Conservation (phyloP, 768 basidiomycete species). For the Podaxis sp. region DNA sequence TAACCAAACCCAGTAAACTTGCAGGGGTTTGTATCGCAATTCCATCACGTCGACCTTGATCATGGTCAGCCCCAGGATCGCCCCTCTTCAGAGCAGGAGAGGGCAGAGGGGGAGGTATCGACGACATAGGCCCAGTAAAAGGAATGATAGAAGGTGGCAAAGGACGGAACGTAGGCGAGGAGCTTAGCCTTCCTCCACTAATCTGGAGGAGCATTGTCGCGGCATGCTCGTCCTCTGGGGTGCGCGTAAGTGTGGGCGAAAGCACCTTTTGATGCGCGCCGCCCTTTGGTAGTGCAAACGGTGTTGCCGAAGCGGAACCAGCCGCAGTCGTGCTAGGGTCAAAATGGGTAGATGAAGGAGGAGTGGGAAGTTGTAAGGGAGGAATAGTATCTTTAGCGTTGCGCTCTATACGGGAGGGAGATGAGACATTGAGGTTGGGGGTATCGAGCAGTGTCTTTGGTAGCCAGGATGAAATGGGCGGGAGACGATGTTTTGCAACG, state of each 20-base stretch:
- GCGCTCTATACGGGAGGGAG: background rate
- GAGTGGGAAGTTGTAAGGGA: conserved; percentile 48
- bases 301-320: conserved; percentile 11
- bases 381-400: conserved; percentile 17
- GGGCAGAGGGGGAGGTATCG: background rate
- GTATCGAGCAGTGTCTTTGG: conserved; percentile 38
- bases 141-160: conserved; percentile 9
- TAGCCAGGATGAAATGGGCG: conserved; percentile 71
- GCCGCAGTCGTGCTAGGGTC: conserved; percentile 44
- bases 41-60: background rate
- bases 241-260: conserved; percentile 32
- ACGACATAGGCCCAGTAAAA: background rate
- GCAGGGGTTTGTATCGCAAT: conserved; percentile 10
- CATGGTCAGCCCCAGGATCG: background rate
- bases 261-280: conserved; percentile 7
- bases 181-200: conserved; percentile 32
- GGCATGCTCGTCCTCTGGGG: conserved; percentile 70
- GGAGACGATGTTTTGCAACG: conserved; percentile 41
- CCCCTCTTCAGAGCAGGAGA: background rate
- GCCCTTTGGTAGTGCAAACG: conserved; percentile 14
- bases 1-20: conserved; percentile 11
- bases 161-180: conserved; percentile 34
- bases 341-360: conserved; percentile 55
- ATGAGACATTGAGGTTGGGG: conserved; percentile 19
- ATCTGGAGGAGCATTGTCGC: conserved; percentile 70